These are phyloP conservation scores for Gossypium turneri DNA, from an alignment of 345 rosid genomes.

Conservation along the genomic window DNA sequence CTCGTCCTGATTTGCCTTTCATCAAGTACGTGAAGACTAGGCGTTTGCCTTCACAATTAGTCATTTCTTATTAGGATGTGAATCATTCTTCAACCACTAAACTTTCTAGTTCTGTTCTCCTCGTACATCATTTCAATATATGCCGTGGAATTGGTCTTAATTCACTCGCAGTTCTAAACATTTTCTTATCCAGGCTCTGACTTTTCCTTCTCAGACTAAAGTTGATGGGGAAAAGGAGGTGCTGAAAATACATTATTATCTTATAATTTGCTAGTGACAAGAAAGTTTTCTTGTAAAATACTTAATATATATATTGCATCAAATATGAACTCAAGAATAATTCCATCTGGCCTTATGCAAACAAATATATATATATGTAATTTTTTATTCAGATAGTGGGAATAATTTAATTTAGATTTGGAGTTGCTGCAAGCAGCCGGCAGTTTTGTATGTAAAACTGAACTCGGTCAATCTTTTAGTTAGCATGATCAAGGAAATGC, in stretches of 20 bases:
- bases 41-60: too few relatives aligned
- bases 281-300: background rate
- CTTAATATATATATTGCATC: too few relatives aligned
- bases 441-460: background rate
- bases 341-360: too few relatives aligned
- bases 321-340: background rate
- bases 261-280: background rate
- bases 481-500: background rate
- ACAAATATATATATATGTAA: background rate
- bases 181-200: too few relatives aligned
- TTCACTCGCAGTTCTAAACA: background rate
- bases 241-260: background rate
- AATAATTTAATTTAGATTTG: background rate
- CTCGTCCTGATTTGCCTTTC: too few relatives aligned
- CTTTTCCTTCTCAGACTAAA: background rate
- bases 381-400: background rate
- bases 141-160: background rate
- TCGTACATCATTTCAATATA: too few relatives aligned
- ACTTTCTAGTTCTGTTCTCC: too few relatives aligned
- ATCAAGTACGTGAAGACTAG: too few relatives aligned
- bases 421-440: background rate
- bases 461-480: background rate
- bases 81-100: too few relatives aligned
- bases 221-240: constrained; percentile 13
- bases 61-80: too few relatives aligned